These are phyloP conservation scores for Epichloe typhina DNA, from an alignment of 2,329 filamentous ascomycete genomes.

Conservation along the genomic window DNA sequence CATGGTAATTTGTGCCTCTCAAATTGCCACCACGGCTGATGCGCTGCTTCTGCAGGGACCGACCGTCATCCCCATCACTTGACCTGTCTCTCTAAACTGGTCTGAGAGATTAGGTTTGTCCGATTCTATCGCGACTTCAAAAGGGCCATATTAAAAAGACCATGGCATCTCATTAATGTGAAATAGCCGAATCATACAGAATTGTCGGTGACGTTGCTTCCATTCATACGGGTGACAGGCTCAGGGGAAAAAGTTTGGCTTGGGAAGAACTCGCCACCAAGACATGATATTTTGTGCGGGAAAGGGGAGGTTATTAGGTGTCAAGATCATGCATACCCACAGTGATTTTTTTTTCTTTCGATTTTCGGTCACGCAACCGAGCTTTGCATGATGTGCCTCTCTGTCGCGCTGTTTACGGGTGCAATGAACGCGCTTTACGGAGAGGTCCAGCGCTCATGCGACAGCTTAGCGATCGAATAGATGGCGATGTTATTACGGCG, in stretches of 20 bases:
- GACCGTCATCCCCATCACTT: not conserved
- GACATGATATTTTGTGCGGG: not conserved
- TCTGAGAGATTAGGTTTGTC: not conserved
- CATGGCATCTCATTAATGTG: conserved; percentile 6
- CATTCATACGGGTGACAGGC: conserved; percentile 6
- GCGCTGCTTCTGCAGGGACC: not conserved
- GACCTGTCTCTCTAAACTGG: conserved; percentile 2
- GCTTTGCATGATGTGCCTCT: conserved; percentile 5
- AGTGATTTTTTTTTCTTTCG: conserved; percentile 13
- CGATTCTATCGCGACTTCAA: conserved; percentile 1
- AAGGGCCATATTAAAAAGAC: conserved; percentile 1
- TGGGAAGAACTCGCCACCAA: not conserved
- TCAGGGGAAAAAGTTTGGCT: not conserved
- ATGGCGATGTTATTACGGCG: conserved; percentile 5
- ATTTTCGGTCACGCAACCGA: conserved; percentile 7
- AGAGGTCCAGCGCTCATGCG: conserved; percentile 5
- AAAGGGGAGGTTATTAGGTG: conserved; percentile 13
- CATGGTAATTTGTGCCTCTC: conserved; percentile 1
- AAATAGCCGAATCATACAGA: conserved; percentile 5
- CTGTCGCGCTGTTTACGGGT: conserved; percentile 22
- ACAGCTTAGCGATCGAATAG: conserved; percentile 5
- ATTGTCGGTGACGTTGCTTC: conserved; percentile 5
- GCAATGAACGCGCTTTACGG: conserved; percentile 13
- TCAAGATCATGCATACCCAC: conserved; percentile 19
- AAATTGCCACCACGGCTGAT: conserved; percentile 1